Evolutionary conservation across 805 yeast species (phyloP), one percentile per base, ranked within the genome.

Genomic region (Lipomyces sp.): DNA sequence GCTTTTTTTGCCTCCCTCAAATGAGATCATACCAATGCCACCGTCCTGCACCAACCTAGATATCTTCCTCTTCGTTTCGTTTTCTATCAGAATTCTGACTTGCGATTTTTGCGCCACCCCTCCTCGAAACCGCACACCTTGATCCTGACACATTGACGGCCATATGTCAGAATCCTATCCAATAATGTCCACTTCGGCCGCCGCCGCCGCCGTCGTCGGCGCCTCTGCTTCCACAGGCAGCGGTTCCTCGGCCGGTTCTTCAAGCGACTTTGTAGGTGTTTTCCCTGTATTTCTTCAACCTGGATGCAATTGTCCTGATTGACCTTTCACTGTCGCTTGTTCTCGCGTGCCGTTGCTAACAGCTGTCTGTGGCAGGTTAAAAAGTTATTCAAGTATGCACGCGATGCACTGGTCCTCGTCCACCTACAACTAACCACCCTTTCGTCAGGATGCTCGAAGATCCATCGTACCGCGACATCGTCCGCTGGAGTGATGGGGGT

Each of bases 401-500:
- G 34, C 33, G 32, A 53, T 34, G 15, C 34, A 30, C 63, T 34
- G 37, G 37, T 57, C 33, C 34, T 34, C 10, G 24, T 10, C 4
- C 53, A 18, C 18, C 10, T 32, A 24, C 60, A 18, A 51, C 53
- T 53, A 64, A 57, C 50, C 39, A 11, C 48, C 33, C 24, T 54
- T 24, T 56, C 34, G 92, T 86, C 76, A 88, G 87, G 66, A 94
- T 94, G 93, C 83, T 94, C 57, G 95, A 91, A 74, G 90, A 88
- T 68, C 90, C 90, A 66, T 82, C 84, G n/a, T 90, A 90, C 76
- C 83, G 85, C 57, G 84, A 84, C 65, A 85, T 91, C 32, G 97
- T 95, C 8, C 81, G 90, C 62, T 94, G 99, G 98, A 88, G 96
- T 1, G 85, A 83, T 35, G 76, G 75, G n/a, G 97, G 97, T 2